Evolutionary conservation across 805 yeast genomes (phyloP).

Genomic region (Debaryomyces prosopidis): DNA sequence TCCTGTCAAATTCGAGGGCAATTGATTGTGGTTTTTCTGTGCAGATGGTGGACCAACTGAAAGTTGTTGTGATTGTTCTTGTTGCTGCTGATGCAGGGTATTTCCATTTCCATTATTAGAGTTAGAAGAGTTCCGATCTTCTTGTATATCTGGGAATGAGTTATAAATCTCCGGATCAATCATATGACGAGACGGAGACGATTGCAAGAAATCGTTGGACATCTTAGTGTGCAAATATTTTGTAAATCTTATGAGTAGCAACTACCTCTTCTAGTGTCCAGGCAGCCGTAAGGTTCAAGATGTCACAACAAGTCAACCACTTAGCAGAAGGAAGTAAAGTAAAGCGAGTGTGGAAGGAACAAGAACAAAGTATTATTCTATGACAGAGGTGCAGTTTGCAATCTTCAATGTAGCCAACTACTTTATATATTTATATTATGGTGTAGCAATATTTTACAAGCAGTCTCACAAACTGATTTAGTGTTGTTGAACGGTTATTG

Average conservation of each 20-base stretch:
- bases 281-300: too few species aligned
- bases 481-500: too few species aligned
- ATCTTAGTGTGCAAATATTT: constrained; percentile 9
- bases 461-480: too few species aligned
- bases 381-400: too few species aligned
- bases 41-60: constrained; percentile 22
- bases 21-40: constrained; percentile 15
- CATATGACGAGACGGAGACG: constrained; percentile 35
- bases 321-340: too few species aligned
- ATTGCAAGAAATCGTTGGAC: constrained; percentile 31
- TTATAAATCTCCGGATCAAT: constrained; percentile 37
- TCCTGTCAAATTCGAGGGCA: constrained; percentile 25
- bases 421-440: too few species aligned
- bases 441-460: too few species aligned
- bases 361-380: too few species aligned
- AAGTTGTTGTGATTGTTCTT: background rate
- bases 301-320: too few species aligned
- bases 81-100: constrained; percentile 1
- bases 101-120: constrained; percentile 5
- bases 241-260: background rate
- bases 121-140: constrained; percentile 7
- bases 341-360: too few species aligned
- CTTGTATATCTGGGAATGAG: constrained; percentile 2
- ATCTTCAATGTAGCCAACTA: too few species aligned
- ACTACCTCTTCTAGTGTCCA: too few species aligned